Conservation (phyloP, 768 basidiomycete genomes). For the Trametes elegans region DNA sequence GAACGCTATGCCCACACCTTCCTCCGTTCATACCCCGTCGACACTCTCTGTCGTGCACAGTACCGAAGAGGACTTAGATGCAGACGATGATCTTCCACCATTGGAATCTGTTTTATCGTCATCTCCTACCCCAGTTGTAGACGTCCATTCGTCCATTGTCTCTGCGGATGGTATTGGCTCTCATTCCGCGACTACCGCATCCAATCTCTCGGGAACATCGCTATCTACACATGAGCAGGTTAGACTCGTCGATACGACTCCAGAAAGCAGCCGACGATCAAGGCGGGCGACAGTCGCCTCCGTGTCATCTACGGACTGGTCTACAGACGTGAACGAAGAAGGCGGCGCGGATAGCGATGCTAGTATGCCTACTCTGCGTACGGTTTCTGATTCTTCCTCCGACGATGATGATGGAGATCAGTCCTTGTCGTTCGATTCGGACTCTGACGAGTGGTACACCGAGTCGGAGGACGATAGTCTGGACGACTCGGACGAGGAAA, state of each 20-base stretch:
- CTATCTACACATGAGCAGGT: too few relatives aligned
- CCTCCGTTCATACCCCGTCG: too few relatives aligned
- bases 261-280: neutral
- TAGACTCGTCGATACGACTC: too few relatives aligned
- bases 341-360: constrained; percentile 16
- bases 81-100: constrained; percentile 8
- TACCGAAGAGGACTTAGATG: neutral
- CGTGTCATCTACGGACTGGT: neutral
- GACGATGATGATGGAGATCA: constrained; percentile 17
- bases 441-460: constrained; percentile 16
- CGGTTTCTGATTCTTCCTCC: constrained; percentile 25
- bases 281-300: neutral
- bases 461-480: neutral
- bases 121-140: neutral
- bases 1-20: neutral
- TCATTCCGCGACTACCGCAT: neutral
- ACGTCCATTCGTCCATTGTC: neutral
- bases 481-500: constrained; percentile 12
- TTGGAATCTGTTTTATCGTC: constrained; percentile 1
- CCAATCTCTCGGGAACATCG: too few relatives aligned
- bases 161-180: neutral
- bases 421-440: constrained; percentile 3
- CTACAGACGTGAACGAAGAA: neutral
- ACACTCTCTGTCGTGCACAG: neutral
- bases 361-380: constrained; percentile 25